Percentiles rank a stretch among this genome's conserved stretches.
Evolutionary conservation across 257 asterid genomes (phyloP).

Genomic region (Ehretia macrophylla): DNA sequence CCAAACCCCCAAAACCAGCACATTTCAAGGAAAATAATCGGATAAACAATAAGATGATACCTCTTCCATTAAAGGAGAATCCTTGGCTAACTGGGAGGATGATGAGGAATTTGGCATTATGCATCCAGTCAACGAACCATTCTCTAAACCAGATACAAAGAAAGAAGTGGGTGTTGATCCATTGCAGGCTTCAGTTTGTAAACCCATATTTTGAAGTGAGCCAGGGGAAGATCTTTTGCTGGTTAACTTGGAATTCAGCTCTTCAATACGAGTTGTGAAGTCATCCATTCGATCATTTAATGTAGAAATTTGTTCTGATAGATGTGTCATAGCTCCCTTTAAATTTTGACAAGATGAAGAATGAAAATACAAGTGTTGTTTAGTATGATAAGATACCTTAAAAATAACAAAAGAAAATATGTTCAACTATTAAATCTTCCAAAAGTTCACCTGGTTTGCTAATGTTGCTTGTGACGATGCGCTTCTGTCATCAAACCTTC

Average conservation of each 20-base stretch:
- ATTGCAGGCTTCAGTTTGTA: constrained; percentile 59
- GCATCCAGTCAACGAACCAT: constrained; percentile 73
- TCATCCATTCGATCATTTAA: constrained; percentile 88
- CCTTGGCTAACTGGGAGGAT: constrained; percentile 68
- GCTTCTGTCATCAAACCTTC: constrained; percentile 49
- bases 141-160: constrained; percentile 77
- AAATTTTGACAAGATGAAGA: no score
- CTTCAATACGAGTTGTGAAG: constrained; percentile 71
- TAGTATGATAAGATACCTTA: neutral
- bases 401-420: neutral
- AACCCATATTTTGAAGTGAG: constrained; percentile 40
- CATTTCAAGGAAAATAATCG: neutral
- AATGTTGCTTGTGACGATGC: constrained; percentile 36
- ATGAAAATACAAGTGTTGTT: no score
- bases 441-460: constrained; percentile 44
- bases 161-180: constrained; percentile 85
- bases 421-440: neutral
- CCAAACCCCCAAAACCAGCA: neutral
- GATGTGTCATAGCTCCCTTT: constrained; percentile 66
- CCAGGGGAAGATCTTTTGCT: constrained; percentile 47
- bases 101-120: constrained; percentile 70
- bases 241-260: constrained; percentile 63
- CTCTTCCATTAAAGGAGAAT: constrained; percentile 74
- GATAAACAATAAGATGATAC: constrained; percentile 25
- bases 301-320: constrained; percentile 83